Evolutionary conservation across 1,139 yeast species (phyloP), one percentile per base, ranked within the genome.

Genomic region (Candida frijolesensis): DNA sequence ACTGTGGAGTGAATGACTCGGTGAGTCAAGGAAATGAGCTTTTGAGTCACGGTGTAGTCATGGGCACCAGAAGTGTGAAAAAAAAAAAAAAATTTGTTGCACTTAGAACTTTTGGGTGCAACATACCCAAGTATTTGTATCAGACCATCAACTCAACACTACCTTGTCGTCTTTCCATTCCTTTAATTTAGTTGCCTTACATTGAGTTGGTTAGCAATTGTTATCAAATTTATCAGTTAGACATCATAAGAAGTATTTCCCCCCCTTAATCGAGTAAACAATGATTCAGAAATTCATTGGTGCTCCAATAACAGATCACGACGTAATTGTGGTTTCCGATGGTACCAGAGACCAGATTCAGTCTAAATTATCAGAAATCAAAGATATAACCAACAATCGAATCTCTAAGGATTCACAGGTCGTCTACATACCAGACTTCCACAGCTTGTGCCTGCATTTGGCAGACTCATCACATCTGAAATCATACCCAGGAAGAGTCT

Each of bases 231-330:
- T 4, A 32, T 33, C 19, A 16, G 12, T 4, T 27, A 40, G 45
- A 19, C 19, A 35, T 22, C 35, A 12, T 27, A 19, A 14, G 18
- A 44, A 8, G 14, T 16, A 44, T 6, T 15, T 44, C 16, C 12
- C 18, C 12, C 38, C 32, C 2, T 12, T 29, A 29, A 29, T 4
- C 22, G 22, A 19, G 22, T 19, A 52, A 34, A 32, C 27, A 40
- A 71, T 71, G 75, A 71, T 71, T 53, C 74, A 71, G 54, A 69
- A 68, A 57, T 71, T 61, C 55, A 68, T 71, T 39, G 70, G 76
- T 51, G 64, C 68, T 27, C 75, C 75, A 33, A 61, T 57, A 42
- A 60, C 63, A 29, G 72, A 68, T 42, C 70, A 71, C 58, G 74
- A 71, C 55, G 69, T 70, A 8, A 60, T 71, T 19, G 61, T 72